phyloP scores from a whole-genome alignment of 495 filamentous ascomycete species.

The Bathelium albidoporum region DNA sequence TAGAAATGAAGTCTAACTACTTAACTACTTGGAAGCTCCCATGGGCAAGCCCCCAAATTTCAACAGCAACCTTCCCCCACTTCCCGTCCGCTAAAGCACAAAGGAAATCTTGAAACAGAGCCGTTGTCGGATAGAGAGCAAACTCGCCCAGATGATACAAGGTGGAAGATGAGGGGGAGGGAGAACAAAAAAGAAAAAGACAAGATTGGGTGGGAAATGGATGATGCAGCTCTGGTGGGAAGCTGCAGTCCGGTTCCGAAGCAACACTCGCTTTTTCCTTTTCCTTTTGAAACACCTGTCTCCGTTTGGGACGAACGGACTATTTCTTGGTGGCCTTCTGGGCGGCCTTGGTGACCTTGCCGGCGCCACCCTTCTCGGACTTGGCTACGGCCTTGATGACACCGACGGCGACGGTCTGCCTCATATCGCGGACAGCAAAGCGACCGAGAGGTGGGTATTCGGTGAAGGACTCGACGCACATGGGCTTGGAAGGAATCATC shows the following conservation, averaged over 20 bases:
- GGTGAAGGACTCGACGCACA: slow-evolving; percentile 99
- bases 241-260: background rate
- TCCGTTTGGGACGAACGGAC: slow-evolving; percentile 9
- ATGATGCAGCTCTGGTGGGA: too few relatives aligned
- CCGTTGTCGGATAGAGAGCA: background rate
- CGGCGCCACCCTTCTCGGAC: slow-evolving; percentile 50
- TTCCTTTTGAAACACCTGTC: slow-evolving; percentile 5
- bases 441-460: slow-evolving; percentile 98
- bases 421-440: slow-evolving; percentile 38
- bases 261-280: background rate
- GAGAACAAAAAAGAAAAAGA: background rate
- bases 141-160: background rate
- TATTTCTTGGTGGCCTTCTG: slow-evolving; percentile 60
- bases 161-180: background rate
- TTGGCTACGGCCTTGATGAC: slow-evolving; percentile 81
- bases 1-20: slow-evolving; percentile 6
- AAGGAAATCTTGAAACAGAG: background rate
- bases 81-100: background rate
- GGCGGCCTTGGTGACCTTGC: slow-evolving; percentile 69
- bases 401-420: slow-evolving; percentile 88
- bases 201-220: background rate
- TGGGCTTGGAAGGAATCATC: slow-evolving; percentile 99
- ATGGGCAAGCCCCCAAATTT: background rate
- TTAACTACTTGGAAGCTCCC: background rate
- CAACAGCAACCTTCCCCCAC: background rate